phyloP scores from a whole-genome alignment of 2,329 filamentous ascomycete genomes.

The Immersiporthe knoxdaviesiana region DNA sequence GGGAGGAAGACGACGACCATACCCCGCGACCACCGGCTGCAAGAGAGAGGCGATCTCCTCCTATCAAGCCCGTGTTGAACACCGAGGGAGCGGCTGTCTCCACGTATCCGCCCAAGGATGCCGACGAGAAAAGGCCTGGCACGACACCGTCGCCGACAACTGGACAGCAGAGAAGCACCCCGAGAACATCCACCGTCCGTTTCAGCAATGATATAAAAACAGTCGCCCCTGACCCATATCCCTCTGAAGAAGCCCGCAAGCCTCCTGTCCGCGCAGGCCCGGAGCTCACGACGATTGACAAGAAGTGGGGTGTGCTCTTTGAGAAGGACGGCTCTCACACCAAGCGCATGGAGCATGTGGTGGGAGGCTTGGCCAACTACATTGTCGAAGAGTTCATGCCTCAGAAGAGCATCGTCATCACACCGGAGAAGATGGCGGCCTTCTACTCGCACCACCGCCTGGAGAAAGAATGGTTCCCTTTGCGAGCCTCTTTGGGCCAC shows the following conservation, averaged over 20 bases:
- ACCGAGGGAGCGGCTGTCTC: slow-evolving; percentile 11
- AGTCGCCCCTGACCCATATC: slow-evolving; percentile 8
- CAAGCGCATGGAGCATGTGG: slow-evolving; percentile 67
- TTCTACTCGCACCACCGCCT: slow-evolving; percentile 73
- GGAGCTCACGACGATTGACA: slow-evolving; percentile 65
- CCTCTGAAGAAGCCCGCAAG: slow-evolving; percentile 14
- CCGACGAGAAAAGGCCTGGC: slow-evolving; percentile 14
- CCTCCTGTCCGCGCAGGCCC: slow-evolving; percentile 28
- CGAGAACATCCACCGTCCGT: slow-evolving; percentile 22
- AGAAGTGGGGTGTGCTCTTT: slow-evolving; percentile 78
- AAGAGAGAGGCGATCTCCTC: slow-evolving; percentile 13
- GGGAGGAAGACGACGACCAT: slow-evolving; percentile 12
- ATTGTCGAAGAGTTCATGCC: slow-evolving; percentile 73
- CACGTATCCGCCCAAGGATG: slow-evolving; percentile 16
- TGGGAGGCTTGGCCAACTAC: slow-evolving; percentile 74
- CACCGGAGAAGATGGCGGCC: slow-evolving; percentile 72
- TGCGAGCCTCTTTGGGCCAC: slow-evolving; percentile 60
- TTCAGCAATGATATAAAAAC: slow-evolving; percentile 29
- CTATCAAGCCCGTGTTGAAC: slow-evolving; percentile 11
- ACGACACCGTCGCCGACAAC: slow-evolving; percentile 6
- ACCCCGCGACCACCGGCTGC: slow-evolving; percentile 8
- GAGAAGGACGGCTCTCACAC: slow-evolving; percentile 69
- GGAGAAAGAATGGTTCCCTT: slow-evolving; percentile 68
- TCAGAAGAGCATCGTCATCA: slow-evolving; percentile 69
- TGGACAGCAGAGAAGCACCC: slow-evolving; percentile 1